A percentile compares a stretch with the other conserved stretches of the same genome.
These are phyloP conservation scores for Aspergillus funiculosus DNA, from an alignment of 495 filamentous ascomycete genomes.

Conservation along the genomic window DNA sequence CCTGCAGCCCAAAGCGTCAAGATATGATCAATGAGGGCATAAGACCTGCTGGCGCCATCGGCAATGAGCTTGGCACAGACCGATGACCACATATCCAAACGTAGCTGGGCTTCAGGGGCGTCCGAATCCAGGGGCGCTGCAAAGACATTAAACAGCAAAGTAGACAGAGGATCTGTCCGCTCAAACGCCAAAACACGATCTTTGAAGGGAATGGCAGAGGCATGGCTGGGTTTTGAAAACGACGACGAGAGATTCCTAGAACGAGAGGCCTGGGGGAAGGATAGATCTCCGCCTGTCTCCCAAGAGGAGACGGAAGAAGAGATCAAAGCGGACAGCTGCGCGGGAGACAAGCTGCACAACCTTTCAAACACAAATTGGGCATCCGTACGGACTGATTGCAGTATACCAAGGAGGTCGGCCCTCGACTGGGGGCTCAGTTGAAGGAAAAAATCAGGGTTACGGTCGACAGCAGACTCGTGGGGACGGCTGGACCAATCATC, in stretches of 20 bases:
- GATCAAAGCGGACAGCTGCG: constrained; percentile 68
- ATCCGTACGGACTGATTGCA: constrained; percentile 77
- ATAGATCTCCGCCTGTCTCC: constrained; percentile 74
- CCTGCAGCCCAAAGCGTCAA: constrained; percentile 82
- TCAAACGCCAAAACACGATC: constrained; percentile 62
- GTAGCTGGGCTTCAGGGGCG: constrained; percentile 69
- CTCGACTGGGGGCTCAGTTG: constrained; percentile 71
- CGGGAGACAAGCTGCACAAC: constrained; percentile 61
- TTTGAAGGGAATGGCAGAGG: constrained; percentile 47
- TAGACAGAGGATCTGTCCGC: constrained; percentile 78
- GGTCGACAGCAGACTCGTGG: constrained; percentile 30
- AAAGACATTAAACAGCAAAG: constrained; percentile 82
- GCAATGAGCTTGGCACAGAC: constrained; percentile 68
- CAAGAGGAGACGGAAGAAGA: constrained; percentile 68
- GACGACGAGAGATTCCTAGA: constrained; percentile 46
- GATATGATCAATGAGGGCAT: constrained; percentile 38
- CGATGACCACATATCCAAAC: constrained; percentile 81
- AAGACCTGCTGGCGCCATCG: constrained; percentile 39
- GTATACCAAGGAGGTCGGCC: constrained; percentile 68
- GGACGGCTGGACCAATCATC: constrained; percentile 31
- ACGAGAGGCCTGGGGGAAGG: constrained; percentile 67
- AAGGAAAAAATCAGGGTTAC: constrained; percentile 66
- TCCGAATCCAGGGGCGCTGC: constrained; percentile 63
- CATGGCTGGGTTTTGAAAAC: constrained; percentile 51
- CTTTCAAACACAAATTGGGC: constrained; percentile 80